Base-by-base conservation (phyloP, 805 yeast species). In the Ogataea salicorniae region DNA sequence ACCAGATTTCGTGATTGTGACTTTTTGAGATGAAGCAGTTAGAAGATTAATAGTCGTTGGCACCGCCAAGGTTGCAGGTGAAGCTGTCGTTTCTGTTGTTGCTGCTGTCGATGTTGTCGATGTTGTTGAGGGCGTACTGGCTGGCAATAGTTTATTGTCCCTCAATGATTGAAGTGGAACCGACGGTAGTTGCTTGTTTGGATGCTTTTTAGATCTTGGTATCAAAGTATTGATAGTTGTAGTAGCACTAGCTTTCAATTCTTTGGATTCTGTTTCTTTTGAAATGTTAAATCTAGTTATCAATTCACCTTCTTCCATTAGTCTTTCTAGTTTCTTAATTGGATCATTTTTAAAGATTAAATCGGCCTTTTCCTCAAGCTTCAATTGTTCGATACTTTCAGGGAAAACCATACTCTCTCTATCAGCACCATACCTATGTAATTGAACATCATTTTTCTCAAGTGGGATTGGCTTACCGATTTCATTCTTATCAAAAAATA, bases 381-480 rank as follows among this genome's bases (percentile, higher is more conserved):
- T 62, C 47, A 92, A 71, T 64, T 91, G 97, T 45, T 80, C 84
- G 1, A 84, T 77, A 64, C 94, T 84, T 60, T 92, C 98, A 0
- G 97, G 96, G 57, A 89, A 86, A 18, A 84, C 83, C 70, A 85
- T 73, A 8, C 87, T 78, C 54, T 91, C 97, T 47, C 90, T 77
- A 52, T 87, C 95, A 2, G 87, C 90, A 52, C 99, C 98, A 61
- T 86, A 92, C 55, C 89, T 75, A 55, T 85, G 82, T 47, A 92
- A 73, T 49, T 87, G 85, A 38, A 78, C 74, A 48, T 80, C 84
- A 49, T 85, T 81, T 54, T 77, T 78, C 37, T 79, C 91, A 36
- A 82, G 60, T 0, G 95, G 84, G 5, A 84, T 75, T 11, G 61
- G 62, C 14, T 53, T 64, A 5, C 95, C 95, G 22, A 86, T 63